These are phyloP conservation scores for Letharia columbiana DNA, from an alignment of 495 filamentous ascomycete species.

Conservation along the genomic window DNA sequence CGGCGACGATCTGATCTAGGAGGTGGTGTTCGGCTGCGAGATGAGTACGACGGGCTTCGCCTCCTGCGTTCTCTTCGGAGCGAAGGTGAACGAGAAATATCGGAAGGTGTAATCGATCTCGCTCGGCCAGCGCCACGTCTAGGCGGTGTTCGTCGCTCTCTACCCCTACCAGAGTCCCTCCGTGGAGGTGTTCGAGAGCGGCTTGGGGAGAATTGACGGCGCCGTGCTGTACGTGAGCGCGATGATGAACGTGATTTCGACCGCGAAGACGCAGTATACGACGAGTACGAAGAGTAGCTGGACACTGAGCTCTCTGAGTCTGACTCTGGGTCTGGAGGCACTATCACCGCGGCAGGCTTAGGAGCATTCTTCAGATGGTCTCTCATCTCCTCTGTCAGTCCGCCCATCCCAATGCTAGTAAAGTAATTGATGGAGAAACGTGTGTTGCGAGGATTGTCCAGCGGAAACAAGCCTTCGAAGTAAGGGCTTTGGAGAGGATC, in stretches of 20 bases:
- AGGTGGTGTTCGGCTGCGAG: constrained; percentile 21
- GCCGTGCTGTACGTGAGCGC: constrained; percentile 24
- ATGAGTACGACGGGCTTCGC: constrained; percentile 23
- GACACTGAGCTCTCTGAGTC: constrained; percentile 49
- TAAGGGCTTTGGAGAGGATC: constrained; percentile 70
- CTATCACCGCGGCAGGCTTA: constrained; percentile 63
- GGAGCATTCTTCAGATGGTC: constrained; percentile 79
- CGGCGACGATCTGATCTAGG: constrained; percentile 15
- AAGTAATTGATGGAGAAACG: constrained; percentile 99
- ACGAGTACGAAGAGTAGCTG: constrained; percentile 58
- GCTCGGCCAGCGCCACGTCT: constrained; percentile 10
- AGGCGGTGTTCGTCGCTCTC: constrained; percentile 13
- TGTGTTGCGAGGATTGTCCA: constrained; percentile 76
- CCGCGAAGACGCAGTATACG: constrained; percentile 40
- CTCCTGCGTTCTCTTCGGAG: constrained; percentile 9
- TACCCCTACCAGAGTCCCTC: constrained; percentile 9
- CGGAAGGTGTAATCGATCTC: constrained; percentile 16
- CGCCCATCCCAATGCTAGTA: constrained; percentile 92
- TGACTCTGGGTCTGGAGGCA: constrained; percentile 41
- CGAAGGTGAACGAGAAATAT: constrained; percentile 17
- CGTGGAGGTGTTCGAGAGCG: constrained; percentile 18
- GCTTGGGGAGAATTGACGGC: constrained; percentile 18
- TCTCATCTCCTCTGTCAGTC: constrained; percentile 90
- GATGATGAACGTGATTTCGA: constrained; percentile 31
- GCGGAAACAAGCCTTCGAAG: constrained; percentile 81